phyloP scores from a whole-genome alignment of 345 rosid species.

The Camelina neglecta region DNA sequence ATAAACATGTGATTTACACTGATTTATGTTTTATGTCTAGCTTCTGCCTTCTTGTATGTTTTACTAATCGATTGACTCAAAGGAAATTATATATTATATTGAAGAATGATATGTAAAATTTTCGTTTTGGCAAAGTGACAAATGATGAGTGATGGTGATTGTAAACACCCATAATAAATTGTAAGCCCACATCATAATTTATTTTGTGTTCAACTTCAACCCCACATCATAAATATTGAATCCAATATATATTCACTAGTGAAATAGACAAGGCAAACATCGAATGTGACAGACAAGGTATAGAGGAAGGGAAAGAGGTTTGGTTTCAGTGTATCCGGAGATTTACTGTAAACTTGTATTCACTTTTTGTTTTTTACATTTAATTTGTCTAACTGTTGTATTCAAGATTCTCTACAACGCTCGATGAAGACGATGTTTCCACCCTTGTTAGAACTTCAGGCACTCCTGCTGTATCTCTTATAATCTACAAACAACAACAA shows the following conservation, averaged over 20 bases:
- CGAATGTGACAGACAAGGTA: background rate
- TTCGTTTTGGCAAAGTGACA: background rate
- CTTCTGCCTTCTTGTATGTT: background rate
- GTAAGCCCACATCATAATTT: background rate
- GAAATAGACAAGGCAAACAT: background rate
- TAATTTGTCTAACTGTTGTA: constrained; percentile 63
- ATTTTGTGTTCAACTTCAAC: no score
- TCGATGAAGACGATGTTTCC: constrained; percentile 57
- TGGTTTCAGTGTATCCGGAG: background rate
- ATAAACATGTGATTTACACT: background rate
- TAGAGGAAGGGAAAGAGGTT: background rate
- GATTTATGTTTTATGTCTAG: background rate
- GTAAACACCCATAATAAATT: background rate
- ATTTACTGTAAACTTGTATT: constrained; percentile 16
- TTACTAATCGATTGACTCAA: background rate
- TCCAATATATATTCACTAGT: background rate
- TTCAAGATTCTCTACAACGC: constrained; percentile 53
- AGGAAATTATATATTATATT: background rate
- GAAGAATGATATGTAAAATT: background rate
- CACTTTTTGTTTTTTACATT: constrained; percentile 9
- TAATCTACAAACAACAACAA: constrained; percentile 55
- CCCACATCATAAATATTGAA: background rate
- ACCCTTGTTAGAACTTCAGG: constrained; percentile 92
- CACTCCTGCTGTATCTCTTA: constrained; percentile 70
- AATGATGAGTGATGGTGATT: background rate